Evolutionary conservation across 768 basidiomycete genomes (phyloP), one percentile per base, ranked within the genome.

Genomic region (Agrocybe pediades): DNA sequence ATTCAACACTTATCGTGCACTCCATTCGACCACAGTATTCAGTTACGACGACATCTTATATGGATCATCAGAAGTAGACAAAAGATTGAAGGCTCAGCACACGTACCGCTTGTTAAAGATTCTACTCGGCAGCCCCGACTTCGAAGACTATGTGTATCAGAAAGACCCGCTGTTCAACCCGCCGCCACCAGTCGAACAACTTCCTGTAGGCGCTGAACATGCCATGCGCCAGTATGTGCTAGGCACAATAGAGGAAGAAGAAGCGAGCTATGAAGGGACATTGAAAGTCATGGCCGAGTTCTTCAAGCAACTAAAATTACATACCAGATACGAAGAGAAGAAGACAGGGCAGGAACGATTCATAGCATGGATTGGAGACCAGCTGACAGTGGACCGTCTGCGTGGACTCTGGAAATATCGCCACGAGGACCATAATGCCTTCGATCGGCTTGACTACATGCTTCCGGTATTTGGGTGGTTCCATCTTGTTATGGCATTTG

Each of bases 261-360:
- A 79, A 47, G 72, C 72, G 3, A 74, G 71, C 45, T 78, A 78
- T 36, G 65, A 74, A n/a, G 74, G 68, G 6, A 73, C 74, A 57
- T 33, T 46, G 1, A 55, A 54, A 17, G 55, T 77, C 0, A 55
- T 74, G 1, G 25, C 58, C 23, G 65, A 74, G 54, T 73, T 65
- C 64, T 58, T 71, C 11, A 43, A 26, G 0, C 74, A 75, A 55
- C 56, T 73, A n/a, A 53, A 58, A 0, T 40, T 58, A n/a, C 42
- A 62, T 29, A 55, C 46, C 8, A 30, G 50, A 3, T 63, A 63
- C 0, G 58, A 71, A 27, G 52, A 56, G 43, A 62, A 62, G 55
- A 53, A 61, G n/a, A 16, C 65, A 25, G 58, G 48, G 8, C 25
- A 60, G 0, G 48, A 71, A 11, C 39, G 54, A 6, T 23, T 77